phyloP scores from a whole-genome alignment of 306 rosid genomes.

The Quercus mongolica region DNA sequence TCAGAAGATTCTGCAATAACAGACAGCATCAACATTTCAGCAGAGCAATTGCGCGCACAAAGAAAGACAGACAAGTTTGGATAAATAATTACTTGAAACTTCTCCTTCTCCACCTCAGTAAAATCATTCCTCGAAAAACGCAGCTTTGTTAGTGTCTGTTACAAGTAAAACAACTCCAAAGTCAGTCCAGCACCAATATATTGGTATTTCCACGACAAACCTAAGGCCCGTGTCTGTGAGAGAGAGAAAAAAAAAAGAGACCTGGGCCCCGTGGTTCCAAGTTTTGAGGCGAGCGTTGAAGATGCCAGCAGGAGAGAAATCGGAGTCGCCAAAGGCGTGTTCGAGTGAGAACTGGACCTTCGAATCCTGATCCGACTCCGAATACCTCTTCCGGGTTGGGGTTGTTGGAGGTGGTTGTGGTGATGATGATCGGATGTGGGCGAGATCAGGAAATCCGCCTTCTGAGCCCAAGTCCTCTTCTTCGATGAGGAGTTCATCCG shows the following conservation, averaged over 20 bases:
- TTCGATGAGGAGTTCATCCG: slow-evolving; percentile 89
- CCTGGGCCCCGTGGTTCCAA: slow-evolving; percentile 91
- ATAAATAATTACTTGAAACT: slow-evolving; percentile 46
- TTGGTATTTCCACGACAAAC: not conserved
- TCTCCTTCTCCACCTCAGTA: slow-evolving; percentile 54
- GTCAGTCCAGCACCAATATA: slow-evolving; percentile 8
- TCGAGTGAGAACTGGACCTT: slow-evolving; percentile 86
- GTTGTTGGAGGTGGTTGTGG: slow-evolving; percentile 4
- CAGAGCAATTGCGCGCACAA: not conserved
- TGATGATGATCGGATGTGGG: slow-evolving; percentile 19
- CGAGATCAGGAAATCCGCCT: slow-evolving; percentile 54
- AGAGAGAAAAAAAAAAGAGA: no score
- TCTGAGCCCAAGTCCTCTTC: slow-evolving; percentile 92
- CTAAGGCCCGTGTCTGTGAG: not conserved
- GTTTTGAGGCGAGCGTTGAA: slow-evolving; percentile 94
- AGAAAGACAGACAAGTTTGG: not conserved
- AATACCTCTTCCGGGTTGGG: slow-evolving; percentile 53
- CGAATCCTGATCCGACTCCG: slow-evolving; percentile 78
- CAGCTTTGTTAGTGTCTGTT: slow-evolving; percentile 89
- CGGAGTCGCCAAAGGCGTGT: slow-evolving; percentile 89
- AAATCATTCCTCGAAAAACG: slow-evolving; percentile 74
- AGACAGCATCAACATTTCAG: slow-evolving; percentile 8
- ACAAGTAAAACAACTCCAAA: slow-evolving; percentile 24
- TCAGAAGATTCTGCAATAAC: slow-evolving; percentile 53
- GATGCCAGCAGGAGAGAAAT: slow-evolving; percentile 69